These are phyloP conservation scores for Testicularia cyperi DNA, from an alignment of 1,284 basidiomycete genomes.

Conservation along the genomic window DNA sequence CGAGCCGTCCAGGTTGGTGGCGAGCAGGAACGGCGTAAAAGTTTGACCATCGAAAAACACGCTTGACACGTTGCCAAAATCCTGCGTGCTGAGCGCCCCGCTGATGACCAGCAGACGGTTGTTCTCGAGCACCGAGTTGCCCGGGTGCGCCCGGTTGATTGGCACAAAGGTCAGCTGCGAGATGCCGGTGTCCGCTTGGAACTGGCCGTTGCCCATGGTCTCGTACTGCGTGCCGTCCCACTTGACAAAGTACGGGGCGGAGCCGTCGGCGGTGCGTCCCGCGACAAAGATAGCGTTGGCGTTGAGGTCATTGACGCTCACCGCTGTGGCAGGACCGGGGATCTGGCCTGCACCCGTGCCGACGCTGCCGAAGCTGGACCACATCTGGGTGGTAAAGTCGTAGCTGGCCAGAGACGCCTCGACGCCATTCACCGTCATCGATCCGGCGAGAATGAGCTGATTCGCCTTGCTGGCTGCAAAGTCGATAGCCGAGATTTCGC, in stretches of 20 bases:
- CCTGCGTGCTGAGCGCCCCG: conserved; percentile 69
- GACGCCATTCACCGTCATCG: conserved; percentile 69
- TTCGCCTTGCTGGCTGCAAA: conserved; percentile 65
- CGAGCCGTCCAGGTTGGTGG: conserved; percentile 70
- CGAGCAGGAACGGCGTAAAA: conserved; percentile 80
- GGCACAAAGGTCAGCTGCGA: conserved; percentile 89
- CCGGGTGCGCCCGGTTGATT: conserved; percentile 69
- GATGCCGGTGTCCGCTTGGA: conserved; percentile 69
- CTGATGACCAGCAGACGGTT: conserved; percentile 90
- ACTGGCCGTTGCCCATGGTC: conserved; percentile 24
- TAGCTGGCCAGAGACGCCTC: conserved; percentile 73
- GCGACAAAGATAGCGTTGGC: conserved; percentile 83
- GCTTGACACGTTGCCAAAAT: conserved; percentile 69
- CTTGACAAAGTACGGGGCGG: conserved; percentile 37
- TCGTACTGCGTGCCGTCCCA: conserved; percentile 47
- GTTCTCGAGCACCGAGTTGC: conserved; percentile 73
- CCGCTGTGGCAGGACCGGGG: conserved; percentile 84
- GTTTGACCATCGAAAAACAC: conserved; percentile 82
- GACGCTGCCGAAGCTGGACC: conserved; percentile 69
- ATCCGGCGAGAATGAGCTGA: conserved; percentile 65
- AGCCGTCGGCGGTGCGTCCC: conserved; percentile 64
- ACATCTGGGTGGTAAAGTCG: conserved; percentile 68
- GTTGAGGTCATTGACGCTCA: conserved; percentile 81
- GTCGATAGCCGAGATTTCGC: conserved; percentile 75
- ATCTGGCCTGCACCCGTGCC: conserved; percentile 68